Evolutionary conservation across 768 basidiomycete species (phyloP).

Genomic region (Phaeotremella fagi): DNA sequence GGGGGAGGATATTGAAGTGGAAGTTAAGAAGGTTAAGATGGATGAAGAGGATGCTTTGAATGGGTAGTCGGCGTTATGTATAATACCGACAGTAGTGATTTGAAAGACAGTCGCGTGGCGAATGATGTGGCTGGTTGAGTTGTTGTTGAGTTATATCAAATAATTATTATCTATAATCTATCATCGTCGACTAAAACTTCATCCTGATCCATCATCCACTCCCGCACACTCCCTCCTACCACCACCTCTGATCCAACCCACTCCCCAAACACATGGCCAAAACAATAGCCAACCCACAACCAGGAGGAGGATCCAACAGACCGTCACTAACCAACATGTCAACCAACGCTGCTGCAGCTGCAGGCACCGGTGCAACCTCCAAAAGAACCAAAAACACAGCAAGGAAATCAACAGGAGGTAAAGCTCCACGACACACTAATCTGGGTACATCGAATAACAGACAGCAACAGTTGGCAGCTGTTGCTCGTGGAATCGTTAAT

Average conservation of each 20-base stretch:
- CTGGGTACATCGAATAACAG: not conserved
- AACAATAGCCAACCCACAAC: conserved; percentile 6
- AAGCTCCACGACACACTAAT: conserved; percentile 39
- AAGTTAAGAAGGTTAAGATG: conserved; percentile 2
- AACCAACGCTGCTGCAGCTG: not conserved
- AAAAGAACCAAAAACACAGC: conserved; percentile 56
- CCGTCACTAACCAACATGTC: not conserved
- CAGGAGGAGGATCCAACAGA: conserved; percentile 1
- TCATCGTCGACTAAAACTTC: not conserved
- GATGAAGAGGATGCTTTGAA: conserved; percentile 5
- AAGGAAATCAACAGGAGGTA: conserved; percentile 77
- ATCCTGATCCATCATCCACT: not conserved
- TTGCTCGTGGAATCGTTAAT: no score
- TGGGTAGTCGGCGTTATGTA: no score
- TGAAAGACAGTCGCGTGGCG: no score
- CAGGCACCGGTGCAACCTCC: not conserved
- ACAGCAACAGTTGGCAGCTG: not conserved
- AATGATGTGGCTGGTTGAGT: no score
- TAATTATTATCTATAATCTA: not conserved
- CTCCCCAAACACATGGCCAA: conserved; percentile 3
- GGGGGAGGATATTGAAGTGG: conserved; percentile 10
- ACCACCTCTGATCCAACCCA: not conserved
- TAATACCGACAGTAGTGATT: no score
- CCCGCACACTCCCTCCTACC: not conserved
- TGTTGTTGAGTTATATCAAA: no score